Base-by-base conservation (phyloP, 331 rosid genomes). In the Quercus lobata region DNA sequence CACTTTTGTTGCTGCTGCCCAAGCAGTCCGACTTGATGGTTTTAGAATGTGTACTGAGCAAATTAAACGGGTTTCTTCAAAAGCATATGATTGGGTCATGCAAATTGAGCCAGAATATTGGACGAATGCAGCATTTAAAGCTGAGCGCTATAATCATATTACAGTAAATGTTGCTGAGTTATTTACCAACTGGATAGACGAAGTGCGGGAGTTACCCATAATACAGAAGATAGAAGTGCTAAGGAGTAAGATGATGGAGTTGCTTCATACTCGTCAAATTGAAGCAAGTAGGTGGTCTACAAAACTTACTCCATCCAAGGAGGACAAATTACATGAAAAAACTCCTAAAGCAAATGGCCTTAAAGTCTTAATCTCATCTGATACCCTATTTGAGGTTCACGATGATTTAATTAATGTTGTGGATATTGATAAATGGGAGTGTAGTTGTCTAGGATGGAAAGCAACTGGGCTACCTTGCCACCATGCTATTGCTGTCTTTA, bases 351-450 rank as follows among this genome's bases (percentile, higher is more conserved):
- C 89, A 3, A 72, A 44, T 22, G 75, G 85, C 32, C 86, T 84
- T 35, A 87, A 85, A 80, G 91, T 87, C 2, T 58, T 85, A 32
- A 83, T 84, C 82, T 89, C 91, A 58, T 87, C 92, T 2, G 89
- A 89, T 66, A 85, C 85, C 69, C 78, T 89, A 15, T 87, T 89
- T 22, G 92, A 89, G 83, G 91, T 89, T 75, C 92, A 85, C 8
- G 87, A 82, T 10, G 90, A 87, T 49, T 83, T 81, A 32, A 79
- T 76, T 35, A 74, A 87, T 57, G 92, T 89, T 46, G 91, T 89
- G 82, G 84, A 89, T 82, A 78, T 85, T 18, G 80, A 71, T 7
- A 81, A 76, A 83, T 16, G 77, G 86, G 85, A 80, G 4, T 87
- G 92, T 29, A 88, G 83, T 57, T 89, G 91, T 70, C 74, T 78